These are phyloP conservation scores for Aciculosporium take DNA, from an alignment of 2,329 filamentous ascomycete genomes.

Conservation along the genomic window DNA sequence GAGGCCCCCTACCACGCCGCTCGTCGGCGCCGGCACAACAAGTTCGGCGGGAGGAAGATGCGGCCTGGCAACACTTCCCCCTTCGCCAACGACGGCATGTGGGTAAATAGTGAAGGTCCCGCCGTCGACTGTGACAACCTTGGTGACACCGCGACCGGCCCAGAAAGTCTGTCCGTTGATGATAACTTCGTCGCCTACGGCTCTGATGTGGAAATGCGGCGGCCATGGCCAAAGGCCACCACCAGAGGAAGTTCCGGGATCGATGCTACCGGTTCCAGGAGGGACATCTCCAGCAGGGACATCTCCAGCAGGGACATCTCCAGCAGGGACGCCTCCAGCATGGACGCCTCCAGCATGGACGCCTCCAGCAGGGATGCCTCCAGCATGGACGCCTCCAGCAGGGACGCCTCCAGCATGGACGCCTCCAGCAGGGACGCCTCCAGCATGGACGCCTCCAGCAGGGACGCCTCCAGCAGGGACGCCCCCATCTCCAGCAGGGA, in stretches of 20 bases:
- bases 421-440: too few species aligned
- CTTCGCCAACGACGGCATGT: conserved; percentile 29
- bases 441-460: too few species aligned
- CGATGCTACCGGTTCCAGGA: too few species aligned
- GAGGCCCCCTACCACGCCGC: conserved; percentile 24
- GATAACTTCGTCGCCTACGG: conserved; percentile 30
- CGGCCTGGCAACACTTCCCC: conserved; percentile 29
- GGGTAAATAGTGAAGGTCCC: conserved; percentile 35
- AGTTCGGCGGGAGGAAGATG: conserved; percentile 16
- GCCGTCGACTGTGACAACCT: conserved; percentile 26
- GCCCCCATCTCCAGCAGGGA: too few species aligned
- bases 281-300: too few species aligned
- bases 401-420: too few species aligned
- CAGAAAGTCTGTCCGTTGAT: conserved; percentile 33
- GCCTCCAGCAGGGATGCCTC: too few species aligned
- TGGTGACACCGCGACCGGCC: conserved; percentile 23
- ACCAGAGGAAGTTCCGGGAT: neutral
- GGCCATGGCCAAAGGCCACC: conserved; percentile 6
- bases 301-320: too few species aligned
- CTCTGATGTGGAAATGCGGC: conserved; percentile 27
- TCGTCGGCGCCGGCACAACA: conserved; percentile 21
- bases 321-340: too few species aligned
- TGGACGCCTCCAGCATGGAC: too few species aligned
- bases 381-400: too few species aligned
- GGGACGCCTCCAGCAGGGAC: too few species aligned